Evolutionary conservation across 768 basidiomycete species (phyloP).

Genomic region (Antrodiella citrinella): DNA sequence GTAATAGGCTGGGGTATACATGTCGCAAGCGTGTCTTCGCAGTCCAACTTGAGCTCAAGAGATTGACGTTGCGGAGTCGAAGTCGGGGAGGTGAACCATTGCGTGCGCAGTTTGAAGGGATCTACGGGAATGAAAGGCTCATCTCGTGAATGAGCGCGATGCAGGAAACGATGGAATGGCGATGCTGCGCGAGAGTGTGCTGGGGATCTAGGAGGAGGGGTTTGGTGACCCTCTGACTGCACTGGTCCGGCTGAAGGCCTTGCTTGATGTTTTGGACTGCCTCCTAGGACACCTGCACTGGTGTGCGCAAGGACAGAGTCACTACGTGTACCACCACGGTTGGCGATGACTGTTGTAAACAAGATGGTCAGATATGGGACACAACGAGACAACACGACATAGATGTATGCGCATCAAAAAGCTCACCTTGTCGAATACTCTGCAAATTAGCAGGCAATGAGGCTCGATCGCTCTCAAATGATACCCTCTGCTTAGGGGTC

Average conservation of each 20-base stretch:
- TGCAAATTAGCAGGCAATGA: conserved; percentile 31
- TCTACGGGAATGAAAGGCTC: conserved; percentile 30
- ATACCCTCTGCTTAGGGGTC: conserved; percentile 43
- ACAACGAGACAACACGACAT: not conserved
- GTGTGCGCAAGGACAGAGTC: conserved; percentile 25
- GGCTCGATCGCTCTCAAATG: conserved; percentile 45
- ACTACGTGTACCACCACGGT: conserved; percentile 24
- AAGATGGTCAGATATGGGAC: no score
- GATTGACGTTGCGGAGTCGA: conserved; percentile 3
- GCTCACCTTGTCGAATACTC: conserved; percentile 33
- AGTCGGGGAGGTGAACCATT: conserved; percentile 13
- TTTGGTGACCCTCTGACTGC: conserved; percentile 16
- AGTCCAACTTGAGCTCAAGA: conserved; percentile 3
- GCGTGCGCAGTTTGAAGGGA: conserved; percentile 23
- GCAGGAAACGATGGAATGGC: conserved; percentile 52
- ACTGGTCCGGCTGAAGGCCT: conserved; percentile 7
- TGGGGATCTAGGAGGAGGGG: conserved; percentile 21
- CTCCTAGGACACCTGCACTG: conserved; percentile 5
- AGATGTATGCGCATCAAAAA: not conserved
- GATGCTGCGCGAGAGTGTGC: conserved; percentile 39
- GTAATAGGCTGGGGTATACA: conserved; percentile 14
- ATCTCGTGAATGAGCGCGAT: conserved; percentile 37
- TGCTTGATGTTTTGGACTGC: conserved; percentile 1
- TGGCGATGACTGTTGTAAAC: conserved; percentile 19
- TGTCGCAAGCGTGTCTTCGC: conserved; percentile 7